phyloP scores from a whole-genome alignment of 768 basidiomycete genomes.

The Austroboletus eburneus region DNA sequence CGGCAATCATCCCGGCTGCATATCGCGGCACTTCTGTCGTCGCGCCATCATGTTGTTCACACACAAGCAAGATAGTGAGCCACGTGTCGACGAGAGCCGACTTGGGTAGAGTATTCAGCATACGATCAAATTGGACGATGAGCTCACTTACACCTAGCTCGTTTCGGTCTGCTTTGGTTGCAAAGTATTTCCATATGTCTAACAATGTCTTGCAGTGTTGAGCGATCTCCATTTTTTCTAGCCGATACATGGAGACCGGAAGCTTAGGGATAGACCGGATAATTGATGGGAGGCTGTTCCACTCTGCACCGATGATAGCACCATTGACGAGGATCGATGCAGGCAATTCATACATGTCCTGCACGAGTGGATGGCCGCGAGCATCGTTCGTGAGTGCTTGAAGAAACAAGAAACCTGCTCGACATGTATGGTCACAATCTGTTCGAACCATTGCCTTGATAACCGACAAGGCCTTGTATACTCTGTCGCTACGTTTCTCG shows the following conservation, averaged over 20 bases:
- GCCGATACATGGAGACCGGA: slow-evolving; percentile 26
- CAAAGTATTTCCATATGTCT: slow-evolving; percentile 34
- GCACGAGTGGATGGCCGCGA: slow-evolving; percentile 2
- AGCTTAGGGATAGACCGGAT: slow-evolving; percentile 27
- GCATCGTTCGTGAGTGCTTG: slow-evolving; percentile 31
- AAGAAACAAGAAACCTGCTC: slow-evolving; percentile 36
- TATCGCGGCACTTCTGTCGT: slow-evolving; percentile 32
- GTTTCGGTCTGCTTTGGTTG: slow-evolving; percentile 14
- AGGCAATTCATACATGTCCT: slow-evolving; percentile 21
- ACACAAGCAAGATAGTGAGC: slow-evolving; percentile 54
- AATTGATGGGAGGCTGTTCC: slow-evolving; percentile 21
- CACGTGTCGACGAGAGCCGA: slow-evolving; percentile 42
- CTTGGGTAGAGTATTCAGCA: slow-evolving; percentile 25
- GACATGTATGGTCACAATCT: slow-evolving; percentile 21
- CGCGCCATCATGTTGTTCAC: slow-evolving; percentile 34
- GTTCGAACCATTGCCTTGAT: slow-evolving; percentile 37
- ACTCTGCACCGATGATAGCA: slow-evolving; percentile 30
- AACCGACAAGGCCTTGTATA: slow-evolving; percentile 36
- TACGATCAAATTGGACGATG: background rate
- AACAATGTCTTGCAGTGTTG: slow-evolving; percentile 37
- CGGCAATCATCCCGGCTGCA: slow-evolving; percentile 33
- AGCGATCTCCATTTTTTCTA: slow-evolving; percentile 38
- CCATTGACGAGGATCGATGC: slow-evolving; percentile 43
- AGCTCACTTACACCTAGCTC: slow-evolving; percentile 25
- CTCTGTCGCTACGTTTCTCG: slow-evolving; percentile 15